Evolutionary conservation across 2,329 filamentous ascomycete genomes (phyloP).

Genomic region (Aspergillus sp.): DNA sequence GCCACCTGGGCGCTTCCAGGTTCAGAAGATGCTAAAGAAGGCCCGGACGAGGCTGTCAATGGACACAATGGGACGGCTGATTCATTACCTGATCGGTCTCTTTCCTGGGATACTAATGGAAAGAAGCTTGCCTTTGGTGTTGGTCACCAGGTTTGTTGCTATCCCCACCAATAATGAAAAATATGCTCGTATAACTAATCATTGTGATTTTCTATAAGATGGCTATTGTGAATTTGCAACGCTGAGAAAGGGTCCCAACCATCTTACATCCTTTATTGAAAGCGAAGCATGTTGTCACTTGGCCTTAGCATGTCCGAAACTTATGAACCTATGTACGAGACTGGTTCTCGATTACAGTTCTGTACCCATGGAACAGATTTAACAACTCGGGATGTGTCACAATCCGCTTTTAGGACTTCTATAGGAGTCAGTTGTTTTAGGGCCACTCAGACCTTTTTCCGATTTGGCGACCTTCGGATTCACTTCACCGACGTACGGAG

Average conservation of each 20-base stretch:
- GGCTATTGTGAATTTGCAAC: conserved; percentile 35
- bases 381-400: too few relatives aligned
- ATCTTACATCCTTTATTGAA: too few relatives aligned
- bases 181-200: conserved; percentile 3
- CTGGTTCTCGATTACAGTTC: too few relatives aligned
- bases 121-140: conserved; percentile 47
- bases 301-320: too few relatives aligned
- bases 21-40: conserved; percentile 25
- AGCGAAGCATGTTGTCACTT: too few relatives aligned
- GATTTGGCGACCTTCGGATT: too few relatives aligned
- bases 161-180: background rate
- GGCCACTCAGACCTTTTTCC: too few relatives aligned
- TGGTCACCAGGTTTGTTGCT: conserved; percentile 40
- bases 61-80: conserved; percentile 29
- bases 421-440: too few relatives aligned
- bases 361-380: too few relatives aligned
- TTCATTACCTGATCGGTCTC: conserved; percentile 29
- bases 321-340: too few relatives aligned
- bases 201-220: conserved; percentile 15
- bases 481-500: too few relatives aligned
- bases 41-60: conserved; percentile 23
- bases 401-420: too few relatives aligned
- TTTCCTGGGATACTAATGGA: conserved; percentile 50
- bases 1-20: conserved; percentile 33
- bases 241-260: conserved; percentile 18